Base-by-base conservation (phyloP, 148 eudicot species). In the Rhododendron kiyosumense region DNA sequence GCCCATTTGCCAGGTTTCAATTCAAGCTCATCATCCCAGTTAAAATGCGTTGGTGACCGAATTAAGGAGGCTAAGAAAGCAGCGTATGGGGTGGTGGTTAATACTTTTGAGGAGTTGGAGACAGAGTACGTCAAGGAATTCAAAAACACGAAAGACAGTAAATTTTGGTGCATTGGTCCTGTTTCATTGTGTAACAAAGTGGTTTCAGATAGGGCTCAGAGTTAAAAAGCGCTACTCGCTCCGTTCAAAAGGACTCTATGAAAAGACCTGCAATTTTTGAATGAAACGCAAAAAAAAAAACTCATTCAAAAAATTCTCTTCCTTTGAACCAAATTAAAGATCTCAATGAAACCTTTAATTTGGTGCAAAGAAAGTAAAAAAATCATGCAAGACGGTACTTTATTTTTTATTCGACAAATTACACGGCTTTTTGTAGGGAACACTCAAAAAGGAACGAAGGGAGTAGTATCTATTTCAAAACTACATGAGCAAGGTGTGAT, bases 141-240 rank as follows among this genome's bases (percentile, higher is more conserved):
- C 67, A 49, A 52, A 54, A 76, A 85, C 30, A 82, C 17, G 0
- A 71, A 45, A 0, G 34, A 22, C 49, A 2, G 10, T 2, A 87
- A 84, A 3, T 80, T 88, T 54, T 91, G 90, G 91, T 82, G 90
- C 80, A 79, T 91, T 3, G 91, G 92, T 1, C 92, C 91, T 51
- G 91, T 91, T 73, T 91, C 92, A 10, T 86, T 88, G 2, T 91
- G 89, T 63, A 88, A 85, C 79, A 82, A 77, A 38, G 84, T 79
- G 12, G 14, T 36, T 28, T 51, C 15, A 36, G 91, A 91, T 9
- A 88, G 79, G 84, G 81, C 51, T 26, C 71, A 88, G 22, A 82
- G 92, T 61, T 1, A 86, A 86, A 57, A 84, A 83, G 5, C 73
- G 1, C 1, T 41, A 41, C 45, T 6, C 45, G 45, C 45, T 41